A percentile compares a stretch with the other conserved stretches of the same genome.
Conservation (phyloP, 2,329 filamentous ascomycete species). For the Aureobasidium sp. region DNA sequence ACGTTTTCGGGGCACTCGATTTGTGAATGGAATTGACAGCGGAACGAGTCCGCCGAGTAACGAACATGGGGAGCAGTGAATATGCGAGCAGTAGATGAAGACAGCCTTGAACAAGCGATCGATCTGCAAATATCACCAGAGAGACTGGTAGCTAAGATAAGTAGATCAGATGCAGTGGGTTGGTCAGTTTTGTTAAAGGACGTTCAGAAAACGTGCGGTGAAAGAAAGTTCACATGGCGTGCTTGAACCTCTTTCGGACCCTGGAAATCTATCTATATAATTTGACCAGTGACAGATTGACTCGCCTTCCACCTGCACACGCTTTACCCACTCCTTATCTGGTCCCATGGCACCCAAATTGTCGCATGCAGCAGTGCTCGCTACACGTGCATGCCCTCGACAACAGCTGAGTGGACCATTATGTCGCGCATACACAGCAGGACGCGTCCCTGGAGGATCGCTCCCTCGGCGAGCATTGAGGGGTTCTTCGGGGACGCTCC, state of each 20-base stretch:
- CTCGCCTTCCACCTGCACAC: not conserved
- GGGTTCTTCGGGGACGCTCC: conserved; percentile 7
- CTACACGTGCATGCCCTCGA: not conserved
- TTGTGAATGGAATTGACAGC: no score
- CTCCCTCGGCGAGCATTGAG: conserved; percentile 3
- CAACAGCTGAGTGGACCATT: not conserved
- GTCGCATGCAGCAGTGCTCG: conserved; percentile 1
- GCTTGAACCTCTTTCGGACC: not conserved
- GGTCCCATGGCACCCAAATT: not conserved
- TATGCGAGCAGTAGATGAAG: no score
- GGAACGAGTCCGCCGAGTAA: no score
- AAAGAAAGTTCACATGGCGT: not conserved
- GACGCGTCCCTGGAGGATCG: not conserved
- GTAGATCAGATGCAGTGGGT: not conserved
- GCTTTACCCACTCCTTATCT: not conserved
- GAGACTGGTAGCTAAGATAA: not conserved
- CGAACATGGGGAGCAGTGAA: no score
- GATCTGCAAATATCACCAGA: not conserved
- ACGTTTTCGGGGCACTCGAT: no score
- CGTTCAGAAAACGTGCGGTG: not conserved
- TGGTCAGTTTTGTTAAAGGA: not conserved
- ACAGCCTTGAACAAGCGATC: not conserved
- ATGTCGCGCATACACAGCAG: conserved; percentile 5
- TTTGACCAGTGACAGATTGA: not conserved
- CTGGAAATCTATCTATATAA: not conserved